Conservation (phyloP, 2,329 filamentous ascomycete species). For the Colletotrichum sp. region DNA sequence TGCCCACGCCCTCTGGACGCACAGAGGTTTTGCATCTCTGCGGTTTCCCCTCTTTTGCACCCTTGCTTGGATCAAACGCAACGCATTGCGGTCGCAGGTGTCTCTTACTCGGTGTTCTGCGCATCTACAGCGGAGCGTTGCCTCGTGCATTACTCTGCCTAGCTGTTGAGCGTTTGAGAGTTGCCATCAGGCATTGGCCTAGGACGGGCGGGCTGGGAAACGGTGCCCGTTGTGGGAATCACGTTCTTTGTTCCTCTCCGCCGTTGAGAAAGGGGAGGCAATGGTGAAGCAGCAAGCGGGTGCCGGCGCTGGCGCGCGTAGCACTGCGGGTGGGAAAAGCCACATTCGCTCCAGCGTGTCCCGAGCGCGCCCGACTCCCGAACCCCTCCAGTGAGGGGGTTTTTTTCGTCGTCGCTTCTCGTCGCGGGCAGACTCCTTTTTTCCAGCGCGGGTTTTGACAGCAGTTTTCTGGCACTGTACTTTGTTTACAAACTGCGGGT, state of each 20-base stretch:
- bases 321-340: slow-evolving; percentile 3
- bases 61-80: background rate
- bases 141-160: background rate
- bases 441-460: background rate
- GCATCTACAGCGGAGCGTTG: background rate
- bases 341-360: background rate
- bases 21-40: background rate
- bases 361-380: background rate
- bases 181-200: background rate
- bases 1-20: background rate
- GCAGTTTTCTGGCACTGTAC: background rate
- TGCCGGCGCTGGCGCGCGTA: slow-evolving; percentile 1
- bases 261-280: background rate
- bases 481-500: slow-evolving; percentile 17
- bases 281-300: slow-evolving; percentile 5
- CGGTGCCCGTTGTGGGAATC: slow-evolving; percentile 1
- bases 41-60: background rate
- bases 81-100: background rate
- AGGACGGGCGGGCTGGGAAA: background rate
- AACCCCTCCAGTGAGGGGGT: background rate
- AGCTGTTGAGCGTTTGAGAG: background rate
- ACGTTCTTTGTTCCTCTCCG: background rate
- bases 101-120: background rate
- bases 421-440: background rate
- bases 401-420: background rate